phyloP scores from a whole-genome alignment of 208 protist species.

The Entamoeba dispar region DNA sequence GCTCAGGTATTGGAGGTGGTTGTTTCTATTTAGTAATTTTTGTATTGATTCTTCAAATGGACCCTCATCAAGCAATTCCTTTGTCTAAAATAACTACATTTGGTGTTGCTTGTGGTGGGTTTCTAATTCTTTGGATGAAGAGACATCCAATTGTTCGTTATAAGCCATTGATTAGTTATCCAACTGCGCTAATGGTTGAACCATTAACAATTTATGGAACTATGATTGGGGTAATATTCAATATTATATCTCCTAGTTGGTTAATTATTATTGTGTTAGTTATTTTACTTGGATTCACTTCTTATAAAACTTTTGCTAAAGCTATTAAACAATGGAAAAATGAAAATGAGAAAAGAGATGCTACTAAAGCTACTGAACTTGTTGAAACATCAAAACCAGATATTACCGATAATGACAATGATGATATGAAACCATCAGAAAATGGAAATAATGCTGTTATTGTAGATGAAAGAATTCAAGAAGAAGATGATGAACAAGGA shows the following conservation, averaged over 20 bases:
- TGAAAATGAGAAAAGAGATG: neutral
- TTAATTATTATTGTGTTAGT: neutral
- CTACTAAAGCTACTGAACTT: neutral
- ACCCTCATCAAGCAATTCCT: neutral
- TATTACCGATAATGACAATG: neutral
- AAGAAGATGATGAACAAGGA: neutral
- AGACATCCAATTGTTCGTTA: neutral
- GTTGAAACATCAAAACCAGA: neutral
- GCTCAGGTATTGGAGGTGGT: neutral
- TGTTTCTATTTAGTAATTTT: neutral
- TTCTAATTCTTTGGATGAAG: neutral
- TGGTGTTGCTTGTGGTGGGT: neutral
- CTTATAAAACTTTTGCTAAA: neutral
- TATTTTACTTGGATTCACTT: neutral
- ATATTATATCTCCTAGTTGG: neutral
- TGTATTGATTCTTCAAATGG: neutral
- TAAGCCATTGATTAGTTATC: neutral
- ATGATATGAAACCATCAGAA: neutral
- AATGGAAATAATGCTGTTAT: neutral
- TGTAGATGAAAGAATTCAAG: neutral
- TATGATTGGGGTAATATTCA: neutral
- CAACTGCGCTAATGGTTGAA: neutral
- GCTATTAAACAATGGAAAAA: neutral
- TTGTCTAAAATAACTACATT: neutral
- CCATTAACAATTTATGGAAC: neutral